Percentiles rank a stretch among this genome's conserved stretches.
Evolutionary conservation across 352 stramenopile genomes (phyloP).

Genomic region (Phytophthora nicotianae): DNA sequence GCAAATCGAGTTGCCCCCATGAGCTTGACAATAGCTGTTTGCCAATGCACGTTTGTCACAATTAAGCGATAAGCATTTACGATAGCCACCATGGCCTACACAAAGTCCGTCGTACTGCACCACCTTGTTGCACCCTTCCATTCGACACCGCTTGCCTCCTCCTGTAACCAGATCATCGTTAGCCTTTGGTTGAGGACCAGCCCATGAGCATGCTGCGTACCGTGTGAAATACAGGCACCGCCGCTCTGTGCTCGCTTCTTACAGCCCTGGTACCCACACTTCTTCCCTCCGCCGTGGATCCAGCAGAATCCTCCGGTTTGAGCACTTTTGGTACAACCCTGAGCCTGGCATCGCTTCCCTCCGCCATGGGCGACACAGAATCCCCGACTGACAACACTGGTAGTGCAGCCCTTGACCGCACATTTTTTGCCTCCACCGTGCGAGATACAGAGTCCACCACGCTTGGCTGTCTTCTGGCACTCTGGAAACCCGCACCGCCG

Average conservation of each 20-base stretch:
- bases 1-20: slow-evolving; percentile 54
- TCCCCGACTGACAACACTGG: slow-evolving; percentile 59
- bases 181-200: not conserved
- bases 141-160: slow-evolving; percentile 53
- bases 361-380: slow-evolving; percentile 69
- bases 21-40: slow-evolving; percentile 51
- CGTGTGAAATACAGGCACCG: slow-evolving; percentile 61
- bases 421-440: slow-evolving; percentile 65
- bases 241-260: slow-evolving; percentile 59
- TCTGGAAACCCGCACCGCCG: slow-evolving; percentile 53
- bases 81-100: slow-evolving; percentile 59
- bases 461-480: slow-evolving; percentile 56
- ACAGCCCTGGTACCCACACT: slow-evolving; percentile 53
- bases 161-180: slow-evolving; percentile 25
- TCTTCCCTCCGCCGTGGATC: slow-evolving; percentile 66
- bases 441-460: slow-evolving; percentile 57
- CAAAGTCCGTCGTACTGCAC: slow-evolving; percentile 68
- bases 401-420: slow-evolving; percentile 50
- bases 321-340: slow-evolving; percentile 40
- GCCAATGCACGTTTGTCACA: slow-evolving; percentile 52
- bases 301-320: slow-evolving; percentile 54
- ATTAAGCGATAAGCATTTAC: slow-evolving; percentile 50
- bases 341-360: slow-evolving; percentile 51
- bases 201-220: slow-evolving; percentile 1
- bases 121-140: slow-evolving; percentile 58